Conservation (phyloP, 306 rosid species). For the Malus sylvestris region DNA sequence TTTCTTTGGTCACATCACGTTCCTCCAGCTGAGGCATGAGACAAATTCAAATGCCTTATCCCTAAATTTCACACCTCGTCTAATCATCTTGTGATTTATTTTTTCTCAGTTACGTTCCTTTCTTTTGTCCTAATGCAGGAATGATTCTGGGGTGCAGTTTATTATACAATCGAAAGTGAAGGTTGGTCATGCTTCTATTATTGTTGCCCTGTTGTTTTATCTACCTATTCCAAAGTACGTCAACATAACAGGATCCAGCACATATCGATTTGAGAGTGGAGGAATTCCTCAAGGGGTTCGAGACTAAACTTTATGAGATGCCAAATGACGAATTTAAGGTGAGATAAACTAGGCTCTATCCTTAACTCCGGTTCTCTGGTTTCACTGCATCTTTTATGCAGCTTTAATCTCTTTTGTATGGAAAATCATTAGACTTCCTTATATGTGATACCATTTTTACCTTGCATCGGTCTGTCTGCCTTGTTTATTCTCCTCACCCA, state of each 20-base stretch:
- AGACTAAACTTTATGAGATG: slow-evolving; percentile 66
- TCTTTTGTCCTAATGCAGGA: no score
- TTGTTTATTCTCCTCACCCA: background rate
- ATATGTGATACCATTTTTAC: background rate
- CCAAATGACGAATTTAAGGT: slow-evolving; percentile 85
- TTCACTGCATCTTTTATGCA: background rate
- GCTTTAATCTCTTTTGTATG: background rate
- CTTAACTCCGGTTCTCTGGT: background rate
- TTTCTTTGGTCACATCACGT: slow-evolving; percentile 55
- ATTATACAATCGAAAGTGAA: slow-evolving; percentile 75
- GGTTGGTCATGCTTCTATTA: slow-evolving; percentile 36
- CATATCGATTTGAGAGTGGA: slow-evolving; percentile 72
- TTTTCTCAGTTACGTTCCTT: no score
- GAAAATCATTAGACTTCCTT: background rate
- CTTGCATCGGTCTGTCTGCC: background rate
- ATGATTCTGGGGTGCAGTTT: slow-evolving; percentile 67
- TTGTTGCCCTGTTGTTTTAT: background rate
- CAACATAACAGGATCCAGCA: slow-evolving; percentile 74
- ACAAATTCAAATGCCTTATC: no score
- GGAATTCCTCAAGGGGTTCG: slow-evolving; percentile 60
- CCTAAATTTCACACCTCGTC: no score
- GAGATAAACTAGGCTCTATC: slow-evolving; percentile 9
- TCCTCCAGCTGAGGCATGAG: slow-evolving; percentile 55
- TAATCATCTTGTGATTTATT: no score
- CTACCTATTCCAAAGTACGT: slow-evolving; percentile 9